Evolutionary conservation across 192 early-diverging fungal genomes (phyloP).

Genomic region (Gryganskiella cystojenkinii): DNA sequence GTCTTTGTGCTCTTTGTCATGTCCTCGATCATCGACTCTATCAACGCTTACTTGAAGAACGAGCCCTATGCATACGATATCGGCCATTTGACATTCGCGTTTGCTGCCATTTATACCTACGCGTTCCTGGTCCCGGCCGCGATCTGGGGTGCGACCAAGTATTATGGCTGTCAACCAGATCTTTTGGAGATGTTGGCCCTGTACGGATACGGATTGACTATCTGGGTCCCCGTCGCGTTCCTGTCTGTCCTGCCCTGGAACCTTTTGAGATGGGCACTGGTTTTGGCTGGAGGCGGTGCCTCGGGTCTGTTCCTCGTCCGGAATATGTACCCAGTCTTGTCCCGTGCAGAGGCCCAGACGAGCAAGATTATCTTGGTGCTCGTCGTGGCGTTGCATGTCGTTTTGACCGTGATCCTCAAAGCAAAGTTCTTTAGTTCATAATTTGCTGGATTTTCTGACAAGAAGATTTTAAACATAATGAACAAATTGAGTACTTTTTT

Average conservation of each 20-base stretch:
- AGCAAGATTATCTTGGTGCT: constrained; percentile 74
- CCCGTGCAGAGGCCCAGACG: constrained; percentile 77
- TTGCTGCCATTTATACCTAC: constrained; percentile 86
- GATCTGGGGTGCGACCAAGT: constrained; percentile 86
- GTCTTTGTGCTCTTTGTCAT: constrained; percentile 95
- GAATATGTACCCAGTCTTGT: constrained; percentile 70
- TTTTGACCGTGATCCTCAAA: constrained; percentile 84
- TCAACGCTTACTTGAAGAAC: constrained; percentile 71
- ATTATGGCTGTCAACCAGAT: constrained; percentile 82
- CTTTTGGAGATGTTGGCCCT: constrained; percentile 87
- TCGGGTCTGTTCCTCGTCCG: constrained; percentile 74
- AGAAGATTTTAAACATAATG: no score
- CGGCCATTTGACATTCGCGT: constrained; percentile 83
- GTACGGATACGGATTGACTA: constrained; percentile 91
- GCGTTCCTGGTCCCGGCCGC: constrained; percentile 73
- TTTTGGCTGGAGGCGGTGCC: constrained; percentile 76
- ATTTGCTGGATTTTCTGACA: background rate
- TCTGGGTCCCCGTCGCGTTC: constrained; percentile 94
- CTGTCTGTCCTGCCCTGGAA: constrained; percentile 84
- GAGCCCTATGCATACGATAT: constrained; percentile 78
- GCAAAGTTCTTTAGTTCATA: constrained; percentile 83
- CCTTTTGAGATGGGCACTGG: constrained; percentile 83
- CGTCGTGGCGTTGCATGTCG: constrained; percentile 69
- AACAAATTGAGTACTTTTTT: no score
- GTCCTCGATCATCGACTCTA: constrained; percentile 86